phyloP scores from a whole-genome alignment of 768 basidiomycete genomes.

The Bullera alba region DNA sequence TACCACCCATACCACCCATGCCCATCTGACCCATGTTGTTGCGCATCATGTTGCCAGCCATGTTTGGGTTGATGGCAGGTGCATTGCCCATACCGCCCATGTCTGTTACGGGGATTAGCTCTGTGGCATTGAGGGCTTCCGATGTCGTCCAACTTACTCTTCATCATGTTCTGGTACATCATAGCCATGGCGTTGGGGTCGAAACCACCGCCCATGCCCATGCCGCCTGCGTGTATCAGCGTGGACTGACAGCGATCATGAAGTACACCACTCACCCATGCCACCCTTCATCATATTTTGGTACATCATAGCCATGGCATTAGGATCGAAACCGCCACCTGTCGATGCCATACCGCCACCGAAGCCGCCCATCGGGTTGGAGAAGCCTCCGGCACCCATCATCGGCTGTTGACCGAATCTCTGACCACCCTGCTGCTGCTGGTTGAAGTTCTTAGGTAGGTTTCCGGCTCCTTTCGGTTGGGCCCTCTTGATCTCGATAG shows the following conservation, averaged over 20 bases:
- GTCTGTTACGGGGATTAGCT: slow-evolving; percentile 10
- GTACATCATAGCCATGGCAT: slow-evolving; percentile 82
- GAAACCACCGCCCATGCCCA: slow-evolving; percentile 50
- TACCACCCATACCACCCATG: slow-evolving; percentile 12
- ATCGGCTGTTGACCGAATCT: slow-evolving; percentile 23
- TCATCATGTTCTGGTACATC: slow-evolving; percentile 84
- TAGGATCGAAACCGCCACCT: slow-evolving; percentile 63
- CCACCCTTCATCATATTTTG: slow-evolving; percentile 63
- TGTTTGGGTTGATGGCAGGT: slow-evolving; percentile 40
- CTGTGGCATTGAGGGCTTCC: not conserved
- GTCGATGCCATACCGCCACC: slow-evolving; percentile 46
- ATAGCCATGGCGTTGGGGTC: slow-evolving; percentile 88
- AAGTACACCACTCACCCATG: slow-evolving; percentile 11
- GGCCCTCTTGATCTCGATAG: slow-evolving; percentile 94
- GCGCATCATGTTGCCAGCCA: slow-evolving; percentile 30
- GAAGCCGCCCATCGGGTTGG: slow-evolving; percentile 57
- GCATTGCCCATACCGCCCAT: slow-evolving; percentile 34
- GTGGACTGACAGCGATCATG: not conserved
- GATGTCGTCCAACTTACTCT: slow-evolving; percentile 11
- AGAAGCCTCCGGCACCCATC: no score
- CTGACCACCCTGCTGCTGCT: not conserved
- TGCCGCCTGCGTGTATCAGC: slow-evolving; percentile 21
- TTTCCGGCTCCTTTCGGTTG: slow-evolving; percentile 60
- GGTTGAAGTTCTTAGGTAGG: slow-evolving; percentile 25
- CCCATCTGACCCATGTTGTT: slow-evolving; percentile 8